A percentile compares a stretch with the other conserved stretches of the same genome.
These are phyloP conservation scores for Cytospora piceae DNA, from an alignment of 2,329 filamentous ascomycete species.

Conservation along the genomic window DNA sequence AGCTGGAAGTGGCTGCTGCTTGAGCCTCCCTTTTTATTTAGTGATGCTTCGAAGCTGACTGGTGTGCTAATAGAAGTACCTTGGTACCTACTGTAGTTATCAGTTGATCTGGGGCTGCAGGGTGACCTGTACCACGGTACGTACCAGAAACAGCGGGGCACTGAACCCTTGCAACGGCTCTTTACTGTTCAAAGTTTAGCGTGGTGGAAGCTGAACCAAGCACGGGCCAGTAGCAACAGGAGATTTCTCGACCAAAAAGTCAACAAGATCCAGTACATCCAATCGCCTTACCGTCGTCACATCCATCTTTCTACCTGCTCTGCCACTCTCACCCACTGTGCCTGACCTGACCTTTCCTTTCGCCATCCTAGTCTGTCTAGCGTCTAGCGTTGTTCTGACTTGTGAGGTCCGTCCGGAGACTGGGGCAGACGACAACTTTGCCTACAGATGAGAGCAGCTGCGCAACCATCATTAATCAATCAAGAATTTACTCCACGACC, in stretches of 20 bases:
- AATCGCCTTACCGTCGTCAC: constrained; percentile 15
- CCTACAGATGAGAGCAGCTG: constrained; percentile 16
- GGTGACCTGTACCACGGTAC: background rate
- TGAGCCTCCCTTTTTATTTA: background rate
- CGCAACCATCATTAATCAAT: constrained; percentile 19
- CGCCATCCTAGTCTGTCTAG: constrained; percentile 15
- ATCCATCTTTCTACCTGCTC: constrained; percentile 13
- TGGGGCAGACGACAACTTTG: constrained; percentile 22
- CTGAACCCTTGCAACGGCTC: constrained; percentile 6
- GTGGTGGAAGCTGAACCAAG: constrained; percentile 32
- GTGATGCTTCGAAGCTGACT: no score
- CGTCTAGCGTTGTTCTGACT: background rate
- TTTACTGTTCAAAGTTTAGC: constrained; percentile 22
- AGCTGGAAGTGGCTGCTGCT: background rate
- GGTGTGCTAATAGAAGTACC: no score
- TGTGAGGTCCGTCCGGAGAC: background rate
- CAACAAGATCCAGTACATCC: constrained; percentile 40
- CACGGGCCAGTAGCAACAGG: constrained; percentile 34
- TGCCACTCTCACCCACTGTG: constrained; percentile 7
- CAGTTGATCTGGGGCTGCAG: background rate
- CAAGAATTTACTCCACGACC: constrained; percentile 25
- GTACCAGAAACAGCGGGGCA: background rate
- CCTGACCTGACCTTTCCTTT: constrained; percentile 16
- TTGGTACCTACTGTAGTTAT: background rate
- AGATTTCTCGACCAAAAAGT: constrained; percentile 37